Evolutionary conservation across 441 rosid genomes (phyloP).

Genomic region (Eugenia klotzschiana): DNA sequence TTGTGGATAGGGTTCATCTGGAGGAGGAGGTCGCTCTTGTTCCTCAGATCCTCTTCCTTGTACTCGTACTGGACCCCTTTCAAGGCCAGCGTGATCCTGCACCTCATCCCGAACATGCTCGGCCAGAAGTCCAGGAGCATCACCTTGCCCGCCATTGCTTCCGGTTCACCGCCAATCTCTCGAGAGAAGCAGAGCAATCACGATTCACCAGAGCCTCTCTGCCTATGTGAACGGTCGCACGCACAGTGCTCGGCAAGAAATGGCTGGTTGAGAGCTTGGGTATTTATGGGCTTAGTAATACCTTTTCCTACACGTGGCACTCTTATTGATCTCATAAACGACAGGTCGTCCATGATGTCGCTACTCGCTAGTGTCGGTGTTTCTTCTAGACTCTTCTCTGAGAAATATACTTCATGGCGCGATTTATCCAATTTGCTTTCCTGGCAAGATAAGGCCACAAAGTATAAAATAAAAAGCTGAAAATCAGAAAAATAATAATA

Average conservation of each 20-base stretch:
- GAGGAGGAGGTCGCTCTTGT: slow-evolving; percentile 10
- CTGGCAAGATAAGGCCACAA: too few species aligned
- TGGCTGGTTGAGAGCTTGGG: fast-evolving
- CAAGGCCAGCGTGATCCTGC: slow-evolving; percentile 1
- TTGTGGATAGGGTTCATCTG: slow-evolving; percentile 11
- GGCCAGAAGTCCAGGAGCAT: slow-evolving; percentile 4
- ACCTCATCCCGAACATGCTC: slow-evolving; percentile 4
- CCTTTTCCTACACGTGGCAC: too few species aligned
- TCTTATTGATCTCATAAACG: too few species aligned
- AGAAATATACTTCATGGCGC: too few species aligned
- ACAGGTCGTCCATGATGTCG: too few species aligned
- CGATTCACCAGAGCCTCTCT: not conserved
- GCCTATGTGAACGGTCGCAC: not conserved
- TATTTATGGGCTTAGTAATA: not conserved
- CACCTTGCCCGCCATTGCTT: slow-evolving; percentile 4
- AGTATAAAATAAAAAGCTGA: too few species aligned
- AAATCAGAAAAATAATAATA: too few species aligned
- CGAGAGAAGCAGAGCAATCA: not conserved
- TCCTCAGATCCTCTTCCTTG: slow-evolving; percentile 5
- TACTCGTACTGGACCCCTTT: slow-evolving; percentile 4
- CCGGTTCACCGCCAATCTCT: not conserved
- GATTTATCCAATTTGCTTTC: too few species aligned
- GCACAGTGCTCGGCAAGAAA: not conserved
- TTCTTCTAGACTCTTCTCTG: too few species aligned
- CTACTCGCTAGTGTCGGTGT: too few species aligned